Conservation (phyloP, 2,329 filamentous ascomycete species). For the Chaetothyriales sp. region DNA sequence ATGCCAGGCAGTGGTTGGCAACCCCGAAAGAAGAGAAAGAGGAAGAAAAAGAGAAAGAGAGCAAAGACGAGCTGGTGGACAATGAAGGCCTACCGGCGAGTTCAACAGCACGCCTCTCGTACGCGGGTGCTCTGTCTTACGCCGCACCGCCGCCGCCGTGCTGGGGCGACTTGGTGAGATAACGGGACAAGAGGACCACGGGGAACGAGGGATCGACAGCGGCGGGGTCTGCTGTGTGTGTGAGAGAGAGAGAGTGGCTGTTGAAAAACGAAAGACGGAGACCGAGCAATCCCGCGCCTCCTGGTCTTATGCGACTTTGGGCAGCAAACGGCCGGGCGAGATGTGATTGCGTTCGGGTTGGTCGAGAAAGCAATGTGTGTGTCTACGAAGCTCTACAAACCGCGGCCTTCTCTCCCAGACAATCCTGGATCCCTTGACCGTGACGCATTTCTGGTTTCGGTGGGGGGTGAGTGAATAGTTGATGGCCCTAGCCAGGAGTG, state of each 20-base stretch:
- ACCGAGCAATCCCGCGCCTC: neutral
- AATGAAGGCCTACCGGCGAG: slow-evolving; percentile 3
- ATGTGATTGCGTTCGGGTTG: neutral
- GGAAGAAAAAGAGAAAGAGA: slow-evolving; percentile 2
- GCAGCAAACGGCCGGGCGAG: neutral
- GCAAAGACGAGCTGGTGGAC: slow-evolving; percentile 7
- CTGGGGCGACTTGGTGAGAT: neutral
- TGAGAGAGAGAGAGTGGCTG: neutral
- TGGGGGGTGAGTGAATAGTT: neutral
- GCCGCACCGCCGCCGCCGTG: neutral
- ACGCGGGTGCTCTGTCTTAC: slow-evolving; percentile 4
- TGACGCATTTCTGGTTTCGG: neutral
- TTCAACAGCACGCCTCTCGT: slow-evolving; percentile 5
- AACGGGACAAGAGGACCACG: slow-evolving; percentile 1
- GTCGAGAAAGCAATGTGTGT: neutral
- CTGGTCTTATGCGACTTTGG: neutral
- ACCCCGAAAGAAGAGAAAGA: neutral
- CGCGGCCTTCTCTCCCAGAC: neutral
- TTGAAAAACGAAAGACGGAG: neutral
- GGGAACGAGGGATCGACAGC: neutral
- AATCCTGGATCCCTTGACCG: neutral
- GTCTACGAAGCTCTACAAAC: neutral
- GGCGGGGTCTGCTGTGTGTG: too few relatives aligned
- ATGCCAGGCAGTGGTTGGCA: neutral
- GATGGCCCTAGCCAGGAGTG: neutral